Evolutionary conservation across 768 basidiomycete genomes (phyloP).

Genomic region (Rhizopogon vesiculosus): DNA sequence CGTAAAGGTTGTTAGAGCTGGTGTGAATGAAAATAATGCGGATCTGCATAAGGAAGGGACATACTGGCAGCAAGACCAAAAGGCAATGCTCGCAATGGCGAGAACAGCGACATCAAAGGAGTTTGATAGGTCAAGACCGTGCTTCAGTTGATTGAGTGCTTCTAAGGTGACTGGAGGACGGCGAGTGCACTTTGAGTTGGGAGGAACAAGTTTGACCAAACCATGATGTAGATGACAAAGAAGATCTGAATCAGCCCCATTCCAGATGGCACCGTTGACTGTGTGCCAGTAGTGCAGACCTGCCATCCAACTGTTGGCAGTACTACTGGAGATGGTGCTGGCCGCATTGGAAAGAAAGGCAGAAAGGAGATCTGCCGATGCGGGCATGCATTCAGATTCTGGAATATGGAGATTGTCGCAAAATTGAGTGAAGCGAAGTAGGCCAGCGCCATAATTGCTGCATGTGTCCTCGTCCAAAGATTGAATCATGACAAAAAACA

Average conservation of each 20-base stretch:
- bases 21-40: not conserved
- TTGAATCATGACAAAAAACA: not conserved
- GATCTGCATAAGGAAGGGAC: not conserved
- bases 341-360: conserved; percentile 19
- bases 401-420: conserved; percentile 30
- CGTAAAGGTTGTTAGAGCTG: not conserved
- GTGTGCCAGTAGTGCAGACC: conserved; percentile 33
- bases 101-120: no score
- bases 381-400: conserved; percentile 28
- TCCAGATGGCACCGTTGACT: conserved; percentile 19
- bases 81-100: no score
- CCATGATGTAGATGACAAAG: no score
- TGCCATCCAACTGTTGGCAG: conserved; percentile 28
- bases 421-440: conserved; percentile 31
- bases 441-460: conserved; percentile 25
- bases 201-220: no score
- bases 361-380: conserved; percentile 20
- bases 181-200: no score
- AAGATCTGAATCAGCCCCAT: no score
- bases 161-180: no score
- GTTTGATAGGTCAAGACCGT: no score
- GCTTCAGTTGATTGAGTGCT: no score
- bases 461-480: conserved; percentile 13
- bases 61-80: no score
- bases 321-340: conserved; percentile 11